Conservation (phyloP, 2,329 filamentous ascomycete genomes). For the Nemania diffusa region DNA sequence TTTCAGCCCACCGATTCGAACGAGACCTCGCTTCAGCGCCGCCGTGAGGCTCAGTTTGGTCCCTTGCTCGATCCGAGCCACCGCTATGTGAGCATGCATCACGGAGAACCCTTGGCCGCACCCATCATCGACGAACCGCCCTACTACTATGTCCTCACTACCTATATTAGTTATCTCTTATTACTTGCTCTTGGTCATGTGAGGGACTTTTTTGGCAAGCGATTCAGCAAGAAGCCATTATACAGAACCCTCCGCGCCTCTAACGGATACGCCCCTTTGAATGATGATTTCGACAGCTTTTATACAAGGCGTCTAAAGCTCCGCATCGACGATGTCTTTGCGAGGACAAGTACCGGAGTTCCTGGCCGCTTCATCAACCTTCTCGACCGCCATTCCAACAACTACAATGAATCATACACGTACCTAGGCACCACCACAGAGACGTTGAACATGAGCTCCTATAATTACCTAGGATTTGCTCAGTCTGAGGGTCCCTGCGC, state of each 20-base stretch:
- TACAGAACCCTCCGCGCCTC: constrained; percentile 85
- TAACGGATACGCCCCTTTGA: constrained; percentile 93
- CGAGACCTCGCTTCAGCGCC: constrained; percentile 79
- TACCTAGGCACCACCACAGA: constrained; percentile 91
- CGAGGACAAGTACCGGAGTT: constrained; percentile 90
- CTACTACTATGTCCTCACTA: constrained; percentile 96
- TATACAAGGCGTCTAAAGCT: constrained; percentile 93
- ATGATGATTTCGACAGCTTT: constrained; percentile 99
- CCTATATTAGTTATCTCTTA: constrained; percentile 97
- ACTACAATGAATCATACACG: constrained; percentile 91
- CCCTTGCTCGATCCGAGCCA: constrained; percentile 83
- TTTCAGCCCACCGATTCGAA: constrained; percentile 89
- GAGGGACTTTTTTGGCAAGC: constrained; percentile 97
- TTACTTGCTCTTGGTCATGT: constrained; percentile 96
- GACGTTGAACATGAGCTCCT: constrained; percentile 98
- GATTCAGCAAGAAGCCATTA: constrained; percentile 82
- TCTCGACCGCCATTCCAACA: constrained; percentile 87
- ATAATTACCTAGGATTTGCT: constrained; percentile 98
- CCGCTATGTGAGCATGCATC: constrained; percentile 88
- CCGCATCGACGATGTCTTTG: constrained; percentile 96
- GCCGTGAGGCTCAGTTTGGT: constrained; percentile 89
- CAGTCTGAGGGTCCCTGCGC: constrained; percentile 97
- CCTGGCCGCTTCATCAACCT: constrained; percentile 94
- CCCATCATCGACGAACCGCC: constrained; percentile 95
- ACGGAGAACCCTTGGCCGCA: constrained; percentile 80